Evolutionary conservation across 2,329 filamentous ascomycete species (phyloP), one percentile per base, ranked within the genome.

Genomic region (Grosmannia serpens): DNA sequence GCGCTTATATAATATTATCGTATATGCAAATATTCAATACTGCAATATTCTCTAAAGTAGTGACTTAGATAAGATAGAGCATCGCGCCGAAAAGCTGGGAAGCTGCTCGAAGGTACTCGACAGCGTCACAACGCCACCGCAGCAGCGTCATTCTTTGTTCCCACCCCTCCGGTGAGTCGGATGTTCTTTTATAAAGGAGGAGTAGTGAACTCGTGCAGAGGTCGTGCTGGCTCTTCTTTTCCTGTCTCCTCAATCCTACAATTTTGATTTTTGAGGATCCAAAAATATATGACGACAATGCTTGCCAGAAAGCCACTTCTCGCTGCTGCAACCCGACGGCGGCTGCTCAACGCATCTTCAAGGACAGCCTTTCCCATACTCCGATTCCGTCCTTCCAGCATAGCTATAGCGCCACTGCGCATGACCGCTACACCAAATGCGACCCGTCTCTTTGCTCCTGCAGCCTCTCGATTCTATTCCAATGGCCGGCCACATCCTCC

Each of bases 401-500:
- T 33, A 29, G 29, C 57, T 56, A 27, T 46, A 38, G 13, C 35
- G 1, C 49, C 35, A 6, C 1, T 46, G 2, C 17, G 13, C 3
- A 10, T 50, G 8, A 9, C 51, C 11, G 35, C 27, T 5, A 10
- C 38, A 15, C 4, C 22, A 33, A 55, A 8, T 29, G 33, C 51
- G 56, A 54, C 33, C 58, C 58, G 41, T 31, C 64, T 58, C 67
- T 64, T 76, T 7, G 76, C 80, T 4, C 68, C 69, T 11, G 65
- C 71, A 46, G 65, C 73, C 17, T 64, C 72, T 15, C 78, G 85
- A 58, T 71, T 67, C 53, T 88, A 88, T 72, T 80, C 85, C 60
- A 85, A 84, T 76, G 86, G 88, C 66, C 78, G 87, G 60, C 89
- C 91, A 62, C 89, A 94, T 64, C 91, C 91, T 1, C 91, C 92